Percentiles rank a stretch among this genome's conserved stretches.
These are phyloP conservation scores for Aspergillus sp. DNA, from an alignment of 2,329 filamentous ascomycete species.

Conservation along the genomic window DNA sequence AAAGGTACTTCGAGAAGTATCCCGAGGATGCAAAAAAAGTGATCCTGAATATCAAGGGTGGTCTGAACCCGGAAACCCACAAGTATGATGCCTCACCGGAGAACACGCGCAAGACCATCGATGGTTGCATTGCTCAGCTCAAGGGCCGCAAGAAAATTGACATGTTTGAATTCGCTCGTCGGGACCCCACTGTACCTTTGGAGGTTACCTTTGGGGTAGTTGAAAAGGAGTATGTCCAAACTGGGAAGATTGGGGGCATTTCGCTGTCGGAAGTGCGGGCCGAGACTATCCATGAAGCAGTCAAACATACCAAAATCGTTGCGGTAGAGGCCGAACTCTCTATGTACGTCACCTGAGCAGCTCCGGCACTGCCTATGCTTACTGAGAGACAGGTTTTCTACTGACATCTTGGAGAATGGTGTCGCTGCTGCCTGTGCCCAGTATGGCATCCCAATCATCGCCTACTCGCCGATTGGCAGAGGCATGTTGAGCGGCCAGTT, in stretches of 20 bases:
- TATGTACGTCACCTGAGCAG: conserved; percentile 17
- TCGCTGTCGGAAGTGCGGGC: conserved; percentile 29
- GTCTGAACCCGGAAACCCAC: conserved; percentile 25
- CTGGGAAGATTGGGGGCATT: conserved; percentile 31
- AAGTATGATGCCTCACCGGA: conserved; percentile 43
- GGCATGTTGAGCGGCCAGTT: conserved; percentile 49
- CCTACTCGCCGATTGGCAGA: conserved; percentile 63
- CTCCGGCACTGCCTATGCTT: not conserved
- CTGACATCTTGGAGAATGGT: conserved; percentile 42
- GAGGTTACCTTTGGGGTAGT: conserved; percentile 33
- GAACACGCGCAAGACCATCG: conserved; percentile 45
- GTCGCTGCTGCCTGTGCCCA: conserved; percentile 51
- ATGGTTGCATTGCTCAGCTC: conserved; percentile 43
- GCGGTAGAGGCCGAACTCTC: conserved; percentile 51
- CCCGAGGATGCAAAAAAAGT: conserved; percentile 22
- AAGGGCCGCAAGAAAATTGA: conserved; percentile 49
- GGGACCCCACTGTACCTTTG: conserved; percentile 43
- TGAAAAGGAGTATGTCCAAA: conserved; percentile 20
- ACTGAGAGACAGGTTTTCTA: conserved; percentile 29
- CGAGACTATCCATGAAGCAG: conserved; percentile 25
- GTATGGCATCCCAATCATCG: conserved; percentile 59
- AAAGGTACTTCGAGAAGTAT: conserved; percentile 19
- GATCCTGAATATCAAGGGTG: conserved; percentile 19
- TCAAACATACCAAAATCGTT: conserved; percentile 36
- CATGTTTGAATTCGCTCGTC: conserved; percentile 48